Evolutionary conservation across 169 alveolate genomes (phyloP).

Genomic region (Plasmodium knowlesi): DNA sequence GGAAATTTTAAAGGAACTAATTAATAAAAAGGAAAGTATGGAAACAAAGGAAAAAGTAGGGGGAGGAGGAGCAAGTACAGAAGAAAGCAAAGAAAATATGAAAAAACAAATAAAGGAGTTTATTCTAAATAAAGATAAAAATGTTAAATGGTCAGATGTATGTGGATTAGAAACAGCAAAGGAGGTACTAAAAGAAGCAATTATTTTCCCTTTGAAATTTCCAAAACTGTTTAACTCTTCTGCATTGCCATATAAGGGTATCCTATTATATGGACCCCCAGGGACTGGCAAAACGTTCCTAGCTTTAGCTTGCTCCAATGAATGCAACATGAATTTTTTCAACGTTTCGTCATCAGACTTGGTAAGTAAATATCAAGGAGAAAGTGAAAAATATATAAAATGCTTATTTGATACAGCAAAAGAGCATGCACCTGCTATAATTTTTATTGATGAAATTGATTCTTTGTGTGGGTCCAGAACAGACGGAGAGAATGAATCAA

Average conservation of each 20-base stretch:
- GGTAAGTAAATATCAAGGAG: slow-evolving; percentile 99
- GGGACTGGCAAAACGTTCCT: slow-evolving; percentile 99
- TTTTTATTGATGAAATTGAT: slow-evolving; percentile 99
- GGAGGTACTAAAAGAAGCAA: slow-evolving; percentile 95
- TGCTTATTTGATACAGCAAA: slow-evolving; percentile 97
- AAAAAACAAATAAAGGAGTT: slow-evolving; percentile 59
- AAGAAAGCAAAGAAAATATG: slow-evolving; percentile 71
- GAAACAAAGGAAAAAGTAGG: slow-evolving; percentile 64
- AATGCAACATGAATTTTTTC: slow-evolving; percentile 95
- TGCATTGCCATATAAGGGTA: slow-evolving; percentile 72
- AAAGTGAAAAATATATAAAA: slow-evolving; percentile 95
- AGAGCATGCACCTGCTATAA: slow-evolving; percentile 95
- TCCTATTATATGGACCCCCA: slow-evolving; percentile 91
- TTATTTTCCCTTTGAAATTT: slow-evolving; percentile 94
- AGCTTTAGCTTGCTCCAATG: slow-evolving; percentile 99
- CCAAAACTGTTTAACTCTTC: slow-evolving; percentile 95
- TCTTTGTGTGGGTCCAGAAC: slow-evolving; percentile 94
- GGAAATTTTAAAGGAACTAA: slow-evolving; percentile 77
- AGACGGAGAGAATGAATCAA: slow-evolving; percentile 98
- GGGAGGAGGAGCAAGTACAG: slow-evolving; percentile 46
- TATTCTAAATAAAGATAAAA: slow-evolving; percentile 79
- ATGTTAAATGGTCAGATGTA: slow-evolving; percentile 96
- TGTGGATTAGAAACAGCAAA: slow-evolving; percentile 97
- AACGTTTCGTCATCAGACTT: slow-evolving; percentile 96
- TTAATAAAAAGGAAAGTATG: slow-evolving; percentile 61